These are phyloP conservation scores for Sugiyamaella xylanicola DNA, from an alignment of 1,139 yeast species.

Conservation along the genomic window DNA sequence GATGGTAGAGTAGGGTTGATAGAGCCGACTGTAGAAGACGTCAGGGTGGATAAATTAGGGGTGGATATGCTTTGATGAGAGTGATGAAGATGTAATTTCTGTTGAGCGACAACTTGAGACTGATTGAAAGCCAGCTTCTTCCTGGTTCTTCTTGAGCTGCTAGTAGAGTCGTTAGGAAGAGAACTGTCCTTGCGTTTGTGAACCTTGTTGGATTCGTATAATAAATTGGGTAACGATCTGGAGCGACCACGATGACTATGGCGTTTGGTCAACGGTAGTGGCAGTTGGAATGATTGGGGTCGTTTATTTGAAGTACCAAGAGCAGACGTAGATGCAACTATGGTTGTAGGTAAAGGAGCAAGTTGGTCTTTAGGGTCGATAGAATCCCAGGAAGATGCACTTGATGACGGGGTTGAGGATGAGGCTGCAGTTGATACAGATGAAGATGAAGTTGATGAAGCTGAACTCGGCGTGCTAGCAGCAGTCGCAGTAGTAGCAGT, in stretches of 20 bases:
- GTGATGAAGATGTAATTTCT: not conserved
- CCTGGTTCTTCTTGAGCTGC: not conserved
- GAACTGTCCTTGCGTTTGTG: constrained; percentile 25
- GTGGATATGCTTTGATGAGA: not conserved
- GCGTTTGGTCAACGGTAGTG: constrained; percentile 19
- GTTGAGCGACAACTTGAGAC: not conserved
- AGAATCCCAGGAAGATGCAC: not conserved
- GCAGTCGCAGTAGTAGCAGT: not conserved
- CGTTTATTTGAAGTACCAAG: not conserved
- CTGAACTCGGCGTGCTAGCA: not conserved
- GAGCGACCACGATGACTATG: constrained; percentile 31
- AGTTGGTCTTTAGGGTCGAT: not conserved
- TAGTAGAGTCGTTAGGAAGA: not conserved
- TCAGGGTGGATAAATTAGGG: not conserved
- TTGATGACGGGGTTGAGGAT: not conserved
- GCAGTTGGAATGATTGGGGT: constrained; percentile 11
- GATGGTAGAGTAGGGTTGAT: not conserved
- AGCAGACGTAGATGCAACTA: not conserved
- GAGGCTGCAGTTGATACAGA: not conserved
- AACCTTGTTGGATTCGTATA: constrained; percentile 27
- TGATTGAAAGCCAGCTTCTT: not conserved
- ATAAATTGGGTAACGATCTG: constrained; percentile 33
- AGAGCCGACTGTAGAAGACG: not conserved
- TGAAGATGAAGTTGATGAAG: not conserved
- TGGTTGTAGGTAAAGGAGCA: not conserved